A percentile compares a stretch with the other conserved stretches of the same genome.
Evolutionary conservation across 2,329 filamentous ascomycete genomes (phyloP).

Genomic region (Calonectria crousiana): DNA sequence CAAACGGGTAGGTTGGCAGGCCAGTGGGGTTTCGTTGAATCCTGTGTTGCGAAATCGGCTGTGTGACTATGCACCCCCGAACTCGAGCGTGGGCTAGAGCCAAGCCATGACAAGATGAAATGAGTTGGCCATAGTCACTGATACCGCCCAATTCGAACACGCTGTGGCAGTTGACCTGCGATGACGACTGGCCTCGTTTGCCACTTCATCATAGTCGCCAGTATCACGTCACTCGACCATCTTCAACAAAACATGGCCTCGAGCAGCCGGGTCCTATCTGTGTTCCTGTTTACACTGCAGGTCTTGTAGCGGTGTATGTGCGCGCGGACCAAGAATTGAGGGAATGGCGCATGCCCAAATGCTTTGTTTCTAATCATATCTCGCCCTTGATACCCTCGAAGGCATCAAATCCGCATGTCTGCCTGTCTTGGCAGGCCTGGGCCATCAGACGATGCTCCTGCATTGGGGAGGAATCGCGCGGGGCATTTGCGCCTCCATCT

Average conservation of each 20-base stretch:
- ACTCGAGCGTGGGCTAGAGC: background rate
- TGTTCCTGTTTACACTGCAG: background rate
- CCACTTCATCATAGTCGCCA: background rate
- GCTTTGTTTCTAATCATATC: slow-evolving; percentile 6
- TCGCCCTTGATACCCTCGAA: slow-evolving; percentile 14
- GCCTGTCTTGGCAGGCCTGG: slow-evolving; percentile 25
- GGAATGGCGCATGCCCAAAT: background rate
- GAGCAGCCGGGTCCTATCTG: background rate
- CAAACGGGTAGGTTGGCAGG: slow-evolving; percentile 30
- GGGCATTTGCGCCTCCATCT: slow-evolving; percentile 29
- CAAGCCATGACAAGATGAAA: slow-evolving; percentile 27
- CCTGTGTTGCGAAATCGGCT: slow-evolving; percentile 22
- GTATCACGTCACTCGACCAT: slow-evolving; percentile 11
- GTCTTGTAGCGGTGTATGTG: slow-evolving; percentile 34
- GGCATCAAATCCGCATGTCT: slow-evolving; percentile 17
- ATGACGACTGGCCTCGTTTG: slow-evolving; percentile 29
- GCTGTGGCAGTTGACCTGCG: slow-evolving; percentile 17
- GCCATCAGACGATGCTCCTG: slow-evolving; percentile 31
- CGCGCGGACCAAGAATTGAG: background rate
- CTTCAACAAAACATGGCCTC: background rate
- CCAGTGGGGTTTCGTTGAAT: slow-evolving; percentile 11
- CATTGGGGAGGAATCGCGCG: slow-evolving; percentile 15
- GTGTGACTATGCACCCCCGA: slow-evolving; percentile 8
- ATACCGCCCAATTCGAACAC: background rate
- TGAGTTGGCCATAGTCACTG: slow-evolving; percentile 17